These are phyloP conservation scores for Tillandsia fasciculata DNA, from an alignment of 176 grass and related monocot species.

Conservation along the genomic window DNA sequence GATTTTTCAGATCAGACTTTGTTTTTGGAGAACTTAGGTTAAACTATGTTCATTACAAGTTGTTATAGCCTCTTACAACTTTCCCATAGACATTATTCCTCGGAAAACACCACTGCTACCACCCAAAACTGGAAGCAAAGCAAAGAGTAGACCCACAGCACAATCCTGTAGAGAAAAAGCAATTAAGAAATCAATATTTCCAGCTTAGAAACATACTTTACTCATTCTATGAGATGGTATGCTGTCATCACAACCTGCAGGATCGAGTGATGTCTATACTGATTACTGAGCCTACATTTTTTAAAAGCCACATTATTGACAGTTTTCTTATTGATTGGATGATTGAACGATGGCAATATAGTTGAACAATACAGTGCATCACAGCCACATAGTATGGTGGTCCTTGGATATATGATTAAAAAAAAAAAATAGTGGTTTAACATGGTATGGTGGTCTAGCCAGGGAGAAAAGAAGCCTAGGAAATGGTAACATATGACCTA, in stretches of 20 bases:
- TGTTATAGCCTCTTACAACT: conserved; percentile 48
- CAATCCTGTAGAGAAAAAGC: conserved; percentile 62
- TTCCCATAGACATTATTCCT: conserved; percentile 90
- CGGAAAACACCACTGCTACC: conserved; percentile 76
- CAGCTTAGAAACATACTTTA: neutral
- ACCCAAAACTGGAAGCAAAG: conserved; percentile 85
- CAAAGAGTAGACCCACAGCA: conserved; percentile 94
- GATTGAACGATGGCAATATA: neutral
- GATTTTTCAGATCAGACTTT: neutral
- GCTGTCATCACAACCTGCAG: neutral
- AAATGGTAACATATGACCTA: neutral
- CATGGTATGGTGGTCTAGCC: neutral
- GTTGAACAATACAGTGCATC: neutral
- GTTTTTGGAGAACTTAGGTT: neutral
- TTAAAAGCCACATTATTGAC: neutral
- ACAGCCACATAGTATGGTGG: neutral
- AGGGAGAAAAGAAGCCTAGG: neutral
- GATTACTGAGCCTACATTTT: neutral
- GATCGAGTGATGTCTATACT: neutral
- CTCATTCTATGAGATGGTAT: neutral
- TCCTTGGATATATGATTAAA: neutral
- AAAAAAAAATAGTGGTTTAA: neutral
- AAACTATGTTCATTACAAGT: conserved; percentile 10
- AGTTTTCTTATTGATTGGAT: neutral
- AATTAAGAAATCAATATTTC: conserved; percentile 8